These are phyloP conservation scores for Hordeum marinum DNA, from an alignment of 176 grass and related monocot species.

Conservation along the genomic window DNA sequence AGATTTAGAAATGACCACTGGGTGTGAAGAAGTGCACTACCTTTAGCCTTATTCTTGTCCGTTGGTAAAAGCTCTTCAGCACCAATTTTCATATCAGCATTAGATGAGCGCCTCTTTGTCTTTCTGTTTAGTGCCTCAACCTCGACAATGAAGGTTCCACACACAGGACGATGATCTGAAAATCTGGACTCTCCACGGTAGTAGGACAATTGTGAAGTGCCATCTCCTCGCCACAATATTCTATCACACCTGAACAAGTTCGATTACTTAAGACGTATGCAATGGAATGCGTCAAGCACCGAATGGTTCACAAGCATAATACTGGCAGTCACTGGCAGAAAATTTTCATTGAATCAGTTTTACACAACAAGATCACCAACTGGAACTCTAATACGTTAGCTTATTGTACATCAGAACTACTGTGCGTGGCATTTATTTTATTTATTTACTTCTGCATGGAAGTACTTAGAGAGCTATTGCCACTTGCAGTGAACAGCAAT, in stretches of 20 bases:
- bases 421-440: not conserved
- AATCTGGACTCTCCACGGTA: conserved; percentile 66
- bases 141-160: conserved; percentile 53
- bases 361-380: not conserved
- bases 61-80: conserved; percentile 45
- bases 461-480: not conserved
- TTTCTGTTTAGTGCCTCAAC: conserved; percentile 40
- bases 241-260: conserved; percentile 76
- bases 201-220: conserved; percentile 64
- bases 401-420: not conserved
- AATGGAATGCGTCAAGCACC: not conserved
- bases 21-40: not conserved
- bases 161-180: conserved; percentile 87
- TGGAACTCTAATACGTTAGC: not conserved
- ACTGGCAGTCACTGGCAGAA: not conserved
- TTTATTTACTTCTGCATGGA: not conserved
- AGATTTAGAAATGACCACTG: not conserved
- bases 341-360: not conserved
- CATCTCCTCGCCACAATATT: conserved; percentile 78
- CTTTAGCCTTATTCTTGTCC: conserved; percentile 37
- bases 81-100: conserved; percentile 50
- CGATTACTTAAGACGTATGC: not conserved
- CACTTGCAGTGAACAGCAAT: not conserved
- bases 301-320: not conserved
- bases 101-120: conserved; percentile 21